Evolutionary conservation across 768 basidiomycete species (phyloP), one percentile per base, ranked within the genome.

Genomic region (Suillus subluteus): DNA sequence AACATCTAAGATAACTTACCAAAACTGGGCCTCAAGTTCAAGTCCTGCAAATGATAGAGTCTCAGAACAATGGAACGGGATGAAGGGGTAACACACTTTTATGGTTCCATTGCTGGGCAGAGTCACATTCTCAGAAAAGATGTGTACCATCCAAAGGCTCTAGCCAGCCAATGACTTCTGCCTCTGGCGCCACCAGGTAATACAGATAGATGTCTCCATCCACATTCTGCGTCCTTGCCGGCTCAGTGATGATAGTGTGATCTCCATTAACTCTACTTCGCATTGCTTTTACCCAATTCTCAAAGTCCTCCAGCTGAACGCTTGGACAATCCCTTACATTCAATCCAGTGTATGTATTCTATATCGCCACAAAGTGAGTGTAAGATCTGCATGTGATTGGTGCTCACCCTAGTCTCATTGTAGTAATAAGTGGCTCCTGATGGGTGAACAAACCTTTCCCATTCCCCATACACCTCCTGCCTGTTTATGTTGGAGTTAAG

Each of bases 11-110:
- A 32, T 2, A 32, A 32, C 50, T 54, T 6, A 54, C 52, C 59
- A 62, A 32, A 62, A 62, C 21, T 62, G 59, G 6, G 40, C 59
- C 23, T 62, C 59, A 9, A 62, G 59, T 43, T 62, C 40, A 16
- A 41, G 59, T 62, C 59, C 59, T 62, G 30, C 30, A 32, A 32
- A n/a, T n/a, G n/a, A n/a, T n/a, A 32, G 30, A 4, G 30, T 32
- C 30, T 32, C 2, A 32, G 30, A 4, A 32, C 4, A 32, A 32
- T 32, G 30, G 4, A 32, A 32, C n/a, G n/a, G 4, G 30, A 32
- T 4, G 4, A 32, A 32, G 2, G 30, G 30, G 30, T 62, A 16
- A 62, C 23, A 13, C 11, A 62, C 59, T 2, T 62, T 44, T 40
- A 5, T 62, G 40, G 32, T 62, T 44, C 59, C 59, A 62, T 44